phyloP scores from a whole-genome alignment of 345 rosid species.

The Adansonia digitata region DNA sequence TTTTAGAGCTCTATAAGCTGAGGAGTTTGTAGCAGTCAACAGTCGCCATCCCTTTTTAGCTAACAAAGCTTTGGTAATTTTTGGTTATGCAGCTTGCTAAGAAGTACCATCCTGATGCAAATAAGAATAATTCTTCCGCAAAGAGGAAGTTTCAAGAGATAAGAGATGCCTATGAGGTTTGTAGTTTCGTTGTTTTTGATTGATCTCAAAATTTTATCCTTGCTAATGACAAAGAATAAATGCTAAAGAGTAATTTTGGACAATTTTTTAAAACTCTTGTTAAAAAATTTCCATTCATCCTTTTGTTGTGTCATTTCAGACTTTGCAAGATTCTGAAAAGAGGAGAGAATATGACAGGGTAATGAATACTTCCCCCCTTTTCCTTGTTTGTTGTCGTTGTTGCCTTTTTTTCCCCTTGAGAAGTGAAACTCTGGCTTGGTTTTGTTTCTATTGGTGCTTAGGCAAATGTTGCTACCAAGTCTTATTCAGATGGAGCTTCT shows the following conservation, averaged over 20 bases:
- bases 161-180: slow-evolving; percentile 85
- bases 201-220: neutral
- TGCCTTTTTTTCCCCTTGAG: neutral
- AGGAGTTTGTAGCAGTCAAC: too few species aligned
- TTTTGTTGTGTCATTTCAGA: slow-evolving; percentile 38
- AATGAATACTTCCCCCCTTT: neutral
- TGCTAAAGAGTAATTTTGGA: neutral
- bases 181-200: slow-evolving; percentile 1
- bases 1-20: too few species aligned
- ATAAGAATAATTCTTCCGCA: slow-evolving; percentile 77
- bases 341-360: slow-evolving; percentile 72
- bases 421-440: neutral
- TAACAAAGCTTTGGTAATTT: too few species aligned
- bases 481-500: neutral
- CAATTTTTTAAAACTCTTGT: neutral
- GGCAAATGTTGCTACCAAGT: neutral
- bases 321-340: slow-evolving; percentile 54
- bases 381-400: neutral
- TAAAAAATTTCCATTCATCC: neutral
- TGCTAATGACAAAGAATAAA: neutral
- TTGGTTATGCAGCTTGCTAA: slow-evolving; percentile 72
- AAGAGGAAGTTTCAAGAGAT: slow-evolving; percentile 83
- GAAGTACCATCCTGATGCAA: slow-evolving; percentile 91
- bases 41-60: too few species aligned
- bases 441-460: slow-evolving; percentile 2